Evolutionary conservation across 768 basidiomycete genomes (phyloP).

Genomic region (Tylopilus sp.): DNA sequence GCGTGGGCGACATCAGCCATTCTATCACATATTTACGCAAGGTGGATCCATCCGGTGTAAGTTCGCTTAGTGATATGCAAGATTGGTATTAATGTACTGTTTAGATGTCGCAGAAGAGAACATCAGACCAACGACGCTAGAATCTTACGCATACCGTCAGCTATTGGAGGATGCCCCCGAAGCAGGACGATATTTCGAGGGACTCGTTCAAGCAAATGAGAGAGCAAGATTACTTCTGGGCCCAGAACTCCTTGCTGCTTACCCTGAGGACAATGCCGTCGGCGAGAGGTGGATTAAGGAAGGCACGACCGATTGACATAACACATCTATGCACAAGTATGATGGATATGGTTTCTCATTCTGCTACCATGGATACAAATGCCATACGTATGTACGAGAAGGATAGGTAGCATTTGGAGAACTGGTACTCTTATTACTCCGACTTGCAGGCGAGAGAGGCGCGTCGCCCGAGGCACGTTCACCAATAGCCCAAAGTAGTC

Average conservation of each 20-base stretch:
- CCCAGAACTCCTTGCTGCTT: constrained; percentile 39
- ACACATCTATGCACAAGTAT: background rate
- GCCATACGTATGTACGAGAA: background rate
- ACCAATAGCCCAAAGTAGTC: constrained; percentile 64
- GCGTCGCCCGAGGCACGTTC: too few relatives aligned
- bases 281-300: constrained; percentile 35
- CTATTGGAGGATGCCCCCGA: constrained; percentile 26
- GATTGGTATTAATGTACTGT: constrained; percentile 1
- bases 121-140: constrained; percentile 22
- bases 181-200: constrained; percentile 39
- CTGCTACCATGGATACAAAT: background rate
- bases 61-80: constrained; percentile 5
- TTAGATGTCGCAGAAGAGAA: constrained; percentile 39
- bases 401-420: background rate
- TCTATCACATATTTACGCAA: constrained; percentile 40
- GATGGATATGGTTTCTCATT: constrained; percentile 1
- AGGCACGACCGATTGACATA: constrained; percentile 9
- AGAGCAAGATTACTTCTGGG: constrained; percentile 40
- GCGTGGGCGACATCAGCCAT: constrained; percentile 46
- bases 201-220: constrained; percentile 22
- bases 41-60: constrained; percentile 39
- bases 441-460: background rate
- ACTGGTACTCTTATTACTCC: background rate
- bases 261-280: constrained; percentile 46
- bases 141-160: constrained; percentile 15